Evolutionary conservation across 73 alveolate species (phyloP).

Genomic region (Breviolum minutum): DNA sequence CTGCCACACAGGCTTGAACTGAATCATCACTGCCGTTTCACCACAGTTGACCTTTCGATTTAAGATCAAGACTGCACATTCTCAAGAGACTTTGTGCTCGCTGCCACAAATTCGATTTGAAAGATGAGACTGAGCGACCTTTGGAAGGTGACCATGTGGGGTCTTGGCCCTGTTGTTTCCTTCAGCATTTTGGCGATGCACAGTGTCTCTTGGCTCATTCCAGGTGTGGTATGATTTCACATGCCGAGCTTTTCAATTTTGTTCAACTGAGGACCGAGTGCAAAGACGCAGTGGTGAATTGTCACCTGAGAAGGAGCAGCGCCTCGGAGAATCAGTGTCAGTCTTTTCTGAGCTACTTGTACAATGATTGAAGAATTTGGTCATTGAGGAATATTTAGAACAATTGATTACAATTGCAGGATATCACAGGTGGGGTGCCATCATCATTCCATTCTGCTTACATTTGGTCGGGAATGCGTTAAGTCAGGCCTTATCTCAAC

Average conservation of each 20-base stretch:
- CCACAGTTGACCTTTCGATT: too few relatives aligned
- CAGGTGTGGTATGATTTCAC: too few relatives aligned
- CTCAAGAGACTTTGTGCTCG: too few relatives aligned
- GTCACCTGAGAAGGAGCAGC: conserved; percentile 58
- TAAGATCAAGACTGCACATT: too few relatives aligned
- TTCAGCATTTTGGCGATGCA: conserved; percentile 75
- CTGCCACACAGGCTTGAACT: conserved; percentile 64
- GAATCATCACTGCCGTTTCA: too few relatives aligned
- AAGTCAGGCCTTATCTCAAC: too few relatives aligned
- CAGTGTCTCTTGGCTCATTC: conserved; percentile 16
- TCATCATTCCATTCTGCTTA: neutral
- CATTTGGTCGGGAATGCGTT: neutral
- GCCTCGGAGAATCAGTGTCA: neutral
- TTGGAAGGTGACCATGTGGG: conserved; percentile 59
- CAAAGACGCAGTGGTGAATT: conserved; percentile 87
- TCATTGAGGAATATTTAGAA: too few relatives aligned
- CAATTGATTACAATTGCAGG: too few relatives aligned
- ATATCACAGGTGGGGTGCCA: too few relatives aligned
- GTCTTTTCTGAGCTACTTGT: neutral
- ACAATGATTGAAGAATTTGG: too few relatives aligned
- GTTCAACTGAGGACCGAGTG: conserved; percentile 48
- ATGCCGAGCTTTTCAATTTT: neutral
- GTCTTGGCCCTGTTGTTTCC: conserved; percentile 82
- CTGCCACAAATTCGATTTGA: too few relatives aligned
- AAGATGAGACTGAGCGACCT: neutral